Percentiles rank a stretch among this genome's conserved stretches.
phyloP scores from a whole-genome alignment of 345 rosid species.

The Trapa incisa region DNA sequence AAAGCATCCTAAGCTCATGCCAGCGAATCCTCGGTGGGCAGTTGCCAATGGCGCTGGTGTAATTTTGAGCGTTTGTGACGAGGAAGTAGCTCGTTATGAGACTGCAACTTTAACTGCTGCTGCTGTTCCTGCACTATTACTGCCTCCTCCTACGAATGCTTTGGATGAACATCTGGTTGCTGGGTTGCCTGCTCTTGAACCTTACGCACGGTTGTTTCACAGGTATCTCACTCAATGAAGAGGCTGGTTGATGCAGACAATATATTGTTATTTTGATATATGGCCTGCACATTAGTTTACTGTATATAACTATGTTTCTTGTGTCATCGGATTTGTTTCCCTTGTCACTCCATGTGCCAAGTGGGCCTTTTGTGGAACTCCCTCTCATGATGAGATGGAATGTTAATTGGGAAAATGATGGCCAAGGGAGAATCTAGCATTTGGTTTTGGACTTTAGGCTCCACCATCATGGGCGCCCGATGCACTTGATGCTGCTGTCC shows the following conservation, averaged over 20 bases:
- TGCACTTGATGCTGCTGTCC: constrained; percentile 99
- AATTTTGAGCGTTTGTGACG: constrained; percentile 90
- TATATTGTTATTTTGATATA: no score
- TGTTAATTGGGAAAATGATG: no score
- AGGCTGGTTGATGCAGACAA: neutral
- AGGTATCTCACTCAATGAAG: constrained; percentile 31
- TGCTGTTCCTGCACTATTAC: constrained; percentile 95
- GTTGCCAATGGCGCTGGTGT: constrained; percentile 99
- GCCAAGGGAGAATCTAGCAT: neutral
- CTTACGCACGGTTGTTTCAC: constrained; percentile 89
- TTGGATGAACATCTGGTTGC: constrained; percentile 95
- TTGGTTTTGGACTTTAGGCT: constrained; percentile 25
- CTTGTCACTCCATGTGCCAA: neutral
- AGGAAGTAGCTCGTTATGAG: constrained; percentile 90
- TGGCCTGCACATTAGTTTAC: neutral
- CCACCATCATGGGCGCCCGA: constrained; percentile 99
- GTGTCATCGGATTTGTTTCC: neutral
- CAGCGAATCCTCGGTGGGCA: constrained; percentile 93
- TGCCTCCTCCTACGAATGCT: constrained; percentile 94
- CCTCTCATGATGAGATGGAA: no score
- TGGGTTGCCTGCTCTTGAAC: constrained; percentile 96
- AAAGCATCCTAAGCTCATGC: constrained; percentile 92
- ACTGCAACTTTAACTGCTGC: constrained; percentile 89
- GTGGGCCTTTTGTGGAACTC: neutral
- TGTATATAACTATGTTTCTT: neutral